Conservation (phyloP, 768 basidiomycete species). For the Coprinopsis sp. region DNA sequence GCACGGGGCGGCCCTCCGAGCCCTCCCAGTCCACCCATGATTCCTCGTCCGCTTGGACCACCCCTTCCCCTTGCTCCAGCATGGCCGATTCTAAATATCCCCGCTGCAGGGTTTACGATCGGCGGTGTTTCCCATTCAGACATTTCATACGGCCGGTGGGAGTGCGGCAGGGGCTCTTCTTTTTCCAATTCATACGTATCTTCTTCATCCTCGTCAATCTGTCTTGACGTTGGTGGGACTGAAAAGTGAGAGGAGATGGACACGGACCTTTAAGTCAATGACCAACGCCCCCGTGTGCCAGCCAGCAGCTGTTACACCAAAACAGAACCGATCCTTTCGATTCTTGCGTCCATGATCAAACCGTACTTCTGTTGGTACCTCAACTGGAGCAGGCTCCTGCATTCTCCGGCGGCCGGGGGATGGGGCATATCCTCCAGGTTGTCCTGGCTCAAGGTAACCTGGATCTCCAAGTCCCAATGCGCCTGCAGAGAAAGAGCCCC, state of each 20-base stretch:
- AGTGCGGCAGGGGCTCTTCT: not conserved
- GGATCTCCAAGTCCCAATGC: conserved; percentile 88
- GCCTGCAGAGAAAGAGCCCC: conserved; percentile 73
- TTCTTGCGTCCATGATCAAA: conserved; percentile 59
- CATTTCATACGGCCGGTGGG: too few species aligned
- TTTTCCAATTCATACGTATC: conserved; percentile 29
- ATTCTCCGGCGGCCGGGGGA: conserved; percentile 23
- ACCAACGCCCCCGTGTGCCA: conserved; percentile 93
- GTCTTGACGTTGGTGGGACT: conserved; percentile 15
- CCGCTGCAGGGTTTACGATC: conserved; percentile 21
- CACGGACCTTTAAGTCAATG: conserved; percentile 71
- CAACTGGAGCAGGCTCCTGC: conserved; percentile 37
- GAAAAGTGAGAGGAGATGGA: conserved; percentile 6
- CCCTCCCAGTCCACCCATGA: not conserved
- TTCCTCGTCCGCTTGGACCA: not conserved
- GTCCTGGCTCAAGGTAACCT: conserved; percentile 40
- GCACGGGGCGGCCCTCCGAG: too few species aligned
- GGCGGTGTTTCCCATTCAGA: conserved; percentile 19
- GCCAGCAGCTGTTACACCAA: conserved; percentile 75
- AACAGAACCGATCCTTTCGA: conserved; percentile 63
- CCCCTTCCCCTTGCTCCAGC: conserved; percentile 44
- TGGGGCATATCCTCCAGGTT: conserved; percentile 55
- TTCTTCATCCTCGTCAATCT: conserved; percentile 31
- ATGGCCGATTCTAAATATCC: conserved; percentile 46
- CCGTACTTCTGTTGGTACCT: conserved; percentile 61